phyloP scores from a whole-genome alignment of 1,284 basidiomycete genomes.

The Leucoagaricus sp. region DNA sequence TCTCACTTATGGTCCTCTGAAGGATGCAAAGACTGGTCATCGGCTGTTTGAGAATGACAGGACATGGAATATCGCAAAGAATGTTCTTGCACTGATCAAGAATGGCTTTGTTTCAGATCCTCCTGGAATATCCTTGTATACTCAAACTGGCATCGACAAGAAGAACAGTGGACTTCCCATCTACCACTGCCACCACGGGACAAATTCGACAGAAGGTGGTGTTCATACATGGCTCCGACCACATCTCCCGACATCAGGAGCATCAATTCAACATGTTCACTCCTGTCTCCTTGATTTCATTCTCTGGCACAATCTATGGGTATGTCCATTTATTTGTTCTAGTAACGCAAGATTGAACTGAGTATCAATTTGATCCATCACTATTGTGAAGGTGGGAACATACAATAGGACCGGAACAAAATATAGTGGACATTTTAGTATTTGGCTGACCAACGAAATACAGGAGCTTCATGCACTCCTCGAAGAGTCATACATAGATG shows the following conservation, averaged over 20 bases:
- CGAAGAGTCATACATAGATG: not conserved
- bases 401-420: conserved; percentile 19
- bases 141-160: conserved; percentile 21
- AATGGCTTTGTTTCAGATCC: not conserved
- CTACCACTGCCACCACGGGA: conserved; percentile 24
- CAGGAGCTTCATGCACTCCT: conserved; percentile 17
- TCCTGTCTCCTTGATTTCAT: too few relatives aligned
- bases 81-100: not conserved
- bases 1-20: not conserved
- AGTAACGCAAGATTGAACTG: too few relatives aligned
- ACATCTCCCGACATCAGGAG: conserved; percentile 22
- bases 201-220: conserved; percentile 24
- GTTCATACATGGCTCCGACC: conserved; percentile 21
- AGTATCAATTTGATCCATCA: not conserved
- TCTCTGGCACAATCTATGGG: not conserved
- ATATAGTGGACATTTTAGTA: conserved; percentile 20
- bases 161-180: conserved; percentile 32
- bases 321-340: not conserved
- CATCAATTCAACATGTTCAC: conserved; percentile 18
- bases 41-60: not conserved
- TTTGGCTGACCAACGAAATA: conserved; percentile 22
- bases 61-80: not conserved
- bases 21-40: not conserved
- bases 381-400: conserved; percentile 15
- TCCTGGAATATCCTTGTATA: not conserved